phyloP scores from a whole-genome alignment of 129 eudicot genomes.

The Oenanthe sinensis region DNA sequence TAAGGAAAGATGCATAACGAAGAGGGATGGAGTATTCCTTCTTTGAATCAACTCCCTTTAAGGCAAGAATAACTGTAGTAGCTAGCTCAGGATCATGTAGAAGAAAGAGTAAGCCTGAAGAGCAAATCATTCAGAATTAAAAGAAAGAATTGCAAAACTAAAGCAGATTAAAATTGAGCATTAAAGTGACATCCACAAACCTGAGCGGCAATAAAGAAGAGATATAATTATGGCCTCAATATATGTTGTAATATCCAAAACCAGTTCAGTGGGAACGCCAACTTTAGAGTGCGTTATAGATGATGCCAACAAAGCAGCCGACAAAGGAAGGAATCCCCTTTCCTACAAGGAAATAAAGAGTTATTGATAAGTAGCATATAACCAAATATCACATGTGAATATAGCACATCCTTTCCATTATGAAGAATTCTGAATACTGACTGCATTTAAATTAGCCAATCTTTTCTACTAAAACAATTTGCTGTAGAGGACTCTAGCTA shows the following conservation, averaged over 20 bases:
- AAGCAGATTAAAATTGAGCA: neutral
- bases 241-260: conserved; percentile 58
- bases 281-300: conserved; percentile 47
- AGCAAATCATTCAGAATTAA: conserved; percentile 5
- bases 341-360: conserved; percentile 38
- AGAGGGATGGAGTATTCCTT: conserved; percentile 67
- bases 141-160: neutral
- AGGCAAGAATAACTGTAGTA: conserved; percentile 50
- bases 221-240: conserved; percentile 68
- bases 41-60: conserved; percentile 46
- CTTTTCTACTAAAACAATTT: neutral
- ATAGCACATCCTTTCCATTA: neutral
- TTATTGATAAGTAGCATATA: neutral
- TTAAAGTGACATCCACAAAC: conserved; percentile 27
- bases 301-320: conserved; percentile 84
- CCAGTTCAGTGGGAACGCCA: conserved; percentile 46
- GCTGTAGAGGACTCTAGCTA: neutral
- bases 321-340: conserved; percentile 91
- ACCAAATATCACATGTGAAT: neutral
- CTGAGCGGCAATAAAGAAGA: conserved; percentile 83
- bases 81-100: conserved; percentile 78
- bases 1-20: conserved; percentile 69
- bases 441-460: neutral
- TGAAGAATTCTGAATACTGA: neutral
- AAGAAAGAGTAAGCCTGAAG: conserved; percentile 71